These are phyloP conservation scores for Diatrype stigma DNA, from an alignment of 2,329 filamentous ascomycete species.

Conservation along the genomic window DNA sequence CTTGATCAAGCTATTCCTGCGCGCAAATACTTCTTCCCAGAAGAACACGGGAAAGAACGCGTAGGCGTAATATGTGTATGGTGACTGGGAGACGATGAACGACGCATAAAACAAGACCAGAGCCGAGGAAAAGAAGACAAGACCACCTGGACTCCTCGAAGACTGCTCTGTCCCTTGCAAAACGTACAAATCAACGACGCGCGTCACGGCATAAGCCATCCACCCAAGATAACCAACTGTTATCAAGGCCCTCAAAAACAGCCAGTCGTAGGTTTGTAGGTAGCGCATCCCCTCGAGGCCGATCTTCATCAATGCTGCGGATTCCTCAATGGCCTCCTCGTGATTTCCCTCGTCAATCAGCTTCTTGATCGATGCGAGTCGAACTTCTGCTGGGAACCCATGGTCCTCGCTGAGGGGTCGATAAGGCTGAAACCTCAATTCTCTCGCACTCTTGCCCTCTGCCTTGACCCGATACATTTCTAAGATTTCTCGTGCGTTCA, in stretches of 20 bases:
- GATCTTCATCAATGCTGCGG: constrained; percentile 70
- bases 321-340: constrained; percentile 75
- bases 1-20: constrained; percentile 62
- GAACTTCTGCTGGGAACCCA: constrained; percentile 59
- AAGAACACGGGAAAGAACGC: constrained; percentile 89
- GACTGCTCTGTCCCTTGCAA: constrained; percentile 65
- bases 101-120: constrained; percentile 74
- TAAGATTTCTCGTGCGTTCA: constrained; percentile 80
- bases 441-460: constrained; percentile 68
- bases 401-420: constrained; percentile 59
- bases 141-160: constrained; percentile 56
- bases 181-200: constrained; percentile 83
- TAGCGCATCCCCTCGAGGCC: constrained; percentile 83
- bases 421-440: constrained; percentile 76
- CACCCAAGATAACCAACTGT: constrained; percentile 90
- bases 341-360: constrained; percentile 64
- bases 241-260: constrained; percentile 85
- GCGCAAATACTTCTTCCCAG: constrained; percentile 91
- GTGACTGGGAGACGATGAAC: constrained; percentile 75
- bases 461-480: constrained; percentile 98
- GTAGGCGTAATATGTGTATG: constrained; percentile 83
- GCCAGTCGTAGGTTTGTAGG: constrained; percentile 96
- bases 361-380: constrained; percentile 62
- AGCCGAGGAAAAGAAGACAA: constrained; percentile 67
- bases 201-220: constrained; percentile 89